A percentile compares a stretch with the other conserved stretches of the same genome.
These are phyloP conservation scores for Orbilia ellipsospora DNA, from an alignment of 2,329 filamentous ascomycete species.

Conservation along the genomic window DNA sequence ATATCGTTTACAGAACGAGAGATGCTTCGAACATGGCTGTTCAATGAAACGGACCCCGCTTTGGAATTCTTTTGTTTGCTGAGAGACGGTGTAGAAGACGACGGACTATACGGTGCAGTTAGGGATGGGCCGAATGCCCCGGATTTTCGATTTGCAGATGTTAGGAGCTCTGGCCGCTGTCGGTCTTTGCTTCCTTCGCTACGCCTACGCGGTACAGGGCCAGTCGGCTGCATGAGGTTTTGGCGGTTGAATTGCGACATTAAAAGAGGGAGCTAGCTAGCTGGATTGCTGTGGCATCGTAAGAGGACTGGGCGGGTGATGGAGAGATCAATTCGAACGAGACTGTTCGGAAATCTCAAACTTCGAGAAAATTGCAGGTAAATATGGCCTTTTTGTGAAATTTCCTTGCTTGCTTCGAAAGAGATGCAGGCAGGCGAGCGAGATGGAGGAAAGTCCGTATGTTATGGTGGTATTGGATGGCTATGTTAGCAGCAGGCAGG, in stretches of 20 bases:
- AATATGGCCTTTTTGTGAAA: not conserved
- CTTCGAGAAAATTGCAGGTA: not conserved
- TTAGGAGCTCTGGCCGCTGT: conserved; percentile 54
- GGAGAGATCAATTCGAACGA: conserved; percentile 2
- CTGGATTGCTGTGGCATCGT: conserved; percentile 48
- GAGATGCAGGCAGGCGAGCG: conserved; percentile 27
- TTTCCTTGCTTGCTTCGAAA: conserved; percentile 8
- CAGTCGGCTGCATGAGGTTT: conserved; percentile 55
- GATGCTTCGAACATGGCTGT: conserved; percentile 59
- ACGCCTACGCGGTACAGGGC: conserved; percentile 55
- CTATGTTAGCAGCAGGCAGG: conserved; percentile 38
- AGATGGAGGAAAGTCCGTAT: conserved; percentile 42
- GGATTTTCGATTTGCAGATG: conserved; percentile 50
- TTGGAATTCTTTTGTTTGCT: conserved; percentile 47
- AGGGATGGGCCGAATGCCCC: conserved; percentile 47
- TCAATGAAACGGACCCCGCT: conserved; percentile 56
- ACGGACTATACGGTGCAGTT: conserved; percentile 44
- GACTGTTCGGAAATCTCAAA: conserved; percentile 6
- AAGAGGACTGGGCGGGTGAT: not conserved
- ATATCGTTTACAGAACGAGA: conserved; percentile 60
- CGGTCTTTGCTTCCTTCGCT: conserved; percentile 55
- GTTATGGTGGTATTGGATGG: no score
- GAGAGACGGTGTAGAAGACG: conserved; percentile 24
- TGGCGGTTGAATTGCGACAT: conserved; percentile 55
- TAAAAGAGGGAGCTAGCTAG: conserved; percentile 28